phyloP scores from a whole-genome alignment of 257 asterid genomes.

The Solanum virginianum region DNA sequence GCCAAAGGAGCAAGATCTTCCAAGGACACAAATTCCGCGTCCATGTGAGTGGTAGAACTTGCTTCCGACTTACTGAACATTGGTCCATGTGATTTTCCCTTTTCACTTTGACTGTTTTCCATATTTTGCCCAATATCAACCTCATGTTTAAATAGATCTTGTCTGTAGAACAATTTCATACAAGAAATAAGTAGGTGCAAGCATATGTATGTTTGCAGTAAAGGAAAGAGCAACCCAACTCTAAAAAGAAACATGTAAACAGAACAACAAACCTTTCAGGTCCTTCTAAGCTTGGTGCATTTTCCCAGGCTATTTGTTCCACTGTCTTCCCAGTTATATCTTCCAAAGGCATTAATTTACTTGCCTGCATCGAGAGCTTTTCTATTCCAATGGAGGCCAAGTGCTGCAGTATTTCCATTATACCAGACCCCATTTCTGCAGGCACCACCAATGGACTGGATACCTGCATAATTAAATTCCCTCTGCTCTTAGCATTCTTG shows the following conservation, averaged over 20 bases:
- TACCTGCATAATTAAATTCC: conserved; percentile 84
- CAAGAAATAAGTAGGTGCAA: neutral
- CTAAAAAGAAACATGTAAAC: neutral
- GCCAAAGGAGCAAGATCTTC: conserved; percentile 96
- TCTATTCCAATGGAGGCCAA: conserved; percentile 84
- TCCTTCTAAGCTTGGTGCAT: conserved; percentile 43
- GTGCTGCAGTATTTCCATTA: conserved; percentile 71
- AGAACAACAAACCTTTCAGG: conserved; percentile 47
- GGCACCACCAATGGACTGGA: conserved; percentile 92
- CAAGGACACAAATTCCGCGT: conserved; percentile 59
- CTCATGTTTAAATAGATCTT: conserved; percentile 26
- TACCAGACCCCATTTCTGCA: conserved; percentile 88
- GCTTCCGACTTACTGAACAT: conserved; percentile 16
- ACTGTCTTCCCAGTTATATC: conserved; percentile 76
- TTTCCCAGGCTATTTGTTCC: conserved; percentile 81
- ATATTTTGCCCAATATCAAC: conserved; percentile 12
- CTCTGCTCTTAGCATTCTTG: conserved; percentile 49
- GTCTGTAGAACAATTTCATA: conserved; percentile 29
- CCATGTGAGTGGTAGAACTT: conserved; percentile 18
- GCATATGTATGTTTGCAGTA: neutral
- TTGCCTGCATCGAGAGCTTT: conserved; percentile 93
- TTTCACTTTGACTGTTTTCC: conserved; percentile 12
- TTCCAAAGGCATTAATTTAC: conserved; percentile 83
- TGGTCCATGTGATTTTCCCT: conserved; percentile 12
- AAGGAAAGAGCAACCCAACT: neutral